Percentiles rank a stretch among this genome's conserved stretches.
Evolutionary conservation across 148 eudicot genomes (phyloP).

Genomic region (Polygonum maritimum): DNA sequence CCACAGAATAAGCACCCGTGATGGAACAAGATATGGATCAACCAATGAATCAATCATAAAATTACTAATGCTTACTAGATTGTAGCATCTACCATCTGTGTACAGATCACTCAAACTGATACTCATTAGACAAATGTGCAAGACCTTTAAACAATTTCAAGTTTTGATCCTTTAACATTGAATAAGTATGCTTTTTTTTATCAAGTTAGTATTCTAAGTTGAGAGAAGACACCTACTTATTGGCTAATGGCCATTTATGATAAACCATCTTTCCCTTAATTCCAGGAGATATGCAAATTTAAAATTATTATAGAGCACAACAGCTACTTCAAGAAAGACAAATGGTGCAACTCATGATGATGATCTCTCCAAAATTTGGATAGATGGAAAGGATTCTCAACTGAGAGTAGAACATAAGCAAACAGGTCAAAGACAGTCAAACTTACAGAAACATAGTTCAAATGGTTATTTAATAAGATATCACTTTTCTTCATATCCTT

Average conservation of each 20-base stretch:
- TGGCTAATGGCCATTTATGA: not conserved
- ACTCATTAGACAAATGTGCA: not conserved
- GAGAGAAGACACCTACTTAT: not conserved
- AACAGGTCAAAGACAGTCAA: not conserved
- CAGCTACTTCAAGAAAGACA: not conserved
- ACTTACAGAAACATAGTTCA: slow-evolving; percentile 37
- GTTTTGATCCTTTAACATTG: not conserved
- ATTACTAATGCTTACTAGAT: not conserved
- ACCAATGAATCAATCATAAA: not conserved
- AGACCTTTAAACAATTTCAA: not conserved
- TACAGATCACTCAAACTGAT: not conserved
- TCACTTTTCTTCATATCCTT: slow-evolving; percentile 39
- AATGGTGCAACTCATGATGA: not conserved
- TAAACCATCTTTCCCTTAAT: not conserved
- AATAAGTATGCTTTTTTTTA: not conserved
- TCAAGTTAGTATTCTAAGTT: not conserved
- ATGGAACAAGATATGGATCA: not conserved
- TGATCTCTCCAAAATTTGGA: not conserved
- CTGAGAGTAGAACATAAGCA: not conserved
- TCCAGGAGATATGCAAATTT: not conserved
- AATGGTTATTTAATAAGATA: slow-evolving; percentile 18
- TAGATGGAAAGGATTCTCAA: not conserved
- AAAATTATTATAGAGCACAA: not conserved
- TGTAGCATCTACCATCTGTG: not conserved
- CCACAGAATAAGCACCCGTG: not conserved